These are phyloP conservation scores for Hirsutella rhossiliensis DNA, from an alignment of 2,329 filamentous ascomycete genomes.

Conservation along the genomic window DNA sequence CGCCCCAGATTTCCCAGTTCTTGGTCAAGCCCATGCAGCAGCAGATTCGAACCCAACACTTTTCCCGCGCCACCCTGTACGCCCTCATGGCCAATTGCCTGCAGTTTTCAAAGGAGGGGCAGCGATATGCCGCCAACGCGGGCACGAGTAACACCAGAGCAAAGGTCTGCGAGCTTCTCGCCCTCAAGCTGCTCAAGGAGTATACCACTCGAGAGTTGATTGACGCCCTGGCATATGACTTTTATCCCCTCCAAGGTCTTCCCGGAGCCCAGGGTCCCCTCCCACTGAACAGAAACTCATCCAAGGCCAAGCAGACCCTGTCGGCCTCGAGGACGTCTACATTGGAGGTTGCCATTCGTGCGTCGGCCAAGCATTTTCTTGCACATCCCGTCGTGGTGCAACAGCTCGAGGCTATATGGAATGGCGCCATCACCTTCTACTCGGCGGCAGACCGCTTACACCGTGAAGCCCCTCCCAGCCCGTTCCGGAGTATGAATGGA, in stretches of 20 bases:
- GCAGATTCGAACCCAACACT: conserved; percentile 71
- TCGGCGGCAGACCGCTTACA: conserved; percentile 79
- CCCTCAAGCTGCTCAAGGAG: conserved; percentile 81
- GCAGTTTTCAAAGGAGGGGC: conserved; percentile 81
- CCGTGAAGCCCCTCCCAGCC: conserved; percentile 30
- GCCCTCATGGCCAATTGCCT: conserved; percentile 87
- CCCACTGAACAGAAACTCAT: conserved; percentile 18
- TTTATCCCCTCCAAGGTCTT: conserved; percentile 80
- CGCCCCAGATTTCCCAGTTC: conserved; percentile 93
- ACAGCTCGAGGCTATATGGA: conserved; percentile 96
- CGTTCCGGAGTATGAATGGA: conserved; percentile 11
- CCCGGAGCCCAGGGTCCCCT: conserved; percentile 31
- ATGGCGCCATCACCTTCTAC: conserved; percentile 88
- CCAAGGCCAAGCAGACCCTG: conserved; percentile 31
- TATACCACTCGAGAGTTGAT: conserved; percentile 83
- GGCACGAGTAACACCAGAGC: conserved; percentile 76
- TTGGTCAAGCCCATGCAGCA: conserved; percentile 91
- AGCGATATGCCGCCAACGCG: conserved; percentile 70
- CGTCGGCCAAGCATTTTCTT: conserved; percentile 84
- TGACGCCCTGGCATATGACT: conserved; percentile 89
- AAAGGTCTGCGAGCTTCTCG: conserved; percentile 80
- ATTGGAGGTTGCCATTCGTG: conserved; percentile 83
- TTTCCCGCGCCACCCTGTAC: conserved; percentile 77
- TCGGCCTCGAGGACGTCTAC: conserved; percentile 72
- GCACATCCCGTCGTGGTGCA: conserved; percentile 86